Evolutionary conservation across 1,284 basidiomycete genomes (phyloP), one percentile per base, ranked within the genome.

Genomic region (Austroboletus niveus): DNA sequence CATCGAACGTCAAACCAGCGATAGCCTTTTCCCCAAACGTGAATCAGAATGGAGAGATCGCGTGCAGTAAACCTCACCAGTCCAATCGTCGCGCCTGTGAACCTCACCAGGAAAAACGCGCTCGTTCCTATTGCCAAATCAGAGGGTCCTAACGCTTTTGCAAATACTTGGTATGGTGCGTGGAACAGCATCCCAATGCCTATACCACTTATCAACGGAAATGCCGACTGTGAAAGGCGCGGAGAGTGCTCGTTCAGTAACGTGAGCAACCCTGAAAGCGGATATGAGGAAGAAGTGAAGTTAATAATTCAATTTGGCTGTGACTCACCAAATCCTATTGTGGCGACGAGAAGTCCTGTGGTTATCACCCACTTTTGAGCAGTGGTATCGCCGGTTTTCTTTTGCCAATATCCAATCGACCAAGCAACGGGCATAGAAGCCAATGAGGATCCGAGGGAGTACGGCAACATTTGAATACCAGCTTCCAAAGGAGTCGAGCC

Each of bases 111-210:
- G 68, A 92, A 91, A 65, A 92, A 91, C 22, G 87, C 89, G 63
- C 87, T 85, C 12, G 89, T 91, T 29, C 85, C 86, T 40, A 82
- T 78, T n/a, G 88, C 87, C 50, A 89, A 70, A 58, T 89, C 82
- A 45, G 76, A 71, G 10, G 81, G 78, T 54, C 78, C 74, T 36
- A 92, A 67, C 15, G 84, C 79, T 54, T 75, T 77, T 42, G 79
- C 80, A 64, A 91, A 87, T 14, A 89, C 77, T 63, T 89, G 87
- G 62, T 88, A 89, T 9, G 89, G 89, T 1, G 88, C 81, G 65
- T 90, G 88, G 68, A 91, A 90, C 27, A 90, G 71, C 79, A 90
- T 84, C 42, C 89, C 89, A 49, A 92, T 67, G 14, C 89, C 89
- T 46, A 87, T 68, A n/a, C 89, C 89, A 49, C 85, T 79, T 52